Evolutionary conservation across 2,329 filamentous ascomycete genomes (phyloP), one percentile per base, ranked within the genome.

Genomic region (Zasmidium citrigriseum): DNA sequence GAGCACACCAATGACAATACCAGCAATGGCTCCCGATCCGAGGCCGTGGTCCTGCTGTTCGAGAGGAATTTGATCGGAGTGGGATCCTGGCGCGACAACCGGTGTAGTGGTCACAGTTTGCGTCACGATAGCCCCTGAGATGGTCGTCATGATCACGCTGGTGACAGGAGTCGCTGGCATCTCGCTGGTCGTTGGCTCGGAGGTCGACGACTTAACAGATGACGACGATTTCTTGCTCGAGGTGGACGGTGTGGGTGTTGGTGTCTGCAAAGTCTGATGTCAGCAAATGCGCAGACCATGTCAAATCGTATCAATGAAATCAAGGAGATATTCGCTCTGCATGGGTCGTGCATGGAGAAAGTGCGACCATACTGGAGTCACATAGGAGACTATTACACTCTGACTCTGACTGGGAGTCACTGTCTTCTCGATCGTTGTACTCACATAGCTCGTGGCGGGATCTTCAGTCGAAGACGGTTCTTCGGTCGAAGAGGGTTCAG

Each of bases 1-100:
- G 5, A 79, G 49, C 14, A 74, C 73, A 20, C 77, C 79, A 34
- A 80, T 70, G 18, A 79, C 79, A 50, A 76, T 74, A 25, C 78
- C 79, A 16, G 75, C 79, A 45, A 81, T 79, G 2, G 61, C 58
- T 23, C 62, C 62, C n/a, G 73, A 75, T 9, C 77, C 78, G 1
- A 73, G 59, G 22, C 61, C 59, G 20, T 68, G 59, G 58, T 55
- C 44, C 34, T 67, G 41, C 49, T 67, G 54, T 38, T 65, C 55
- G 18, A 54, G 24, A 54, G 58, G 60, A 45, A 65, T 58, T 10
- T 62, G 48, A 9, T 67, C 59, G 9, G 68, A 24, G 47, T 60
- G 46, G 20, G 57, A 53, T 45, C 50, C 63, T 2, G 62, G 51
- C 14, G 56, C 63, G 21, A 64, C 58, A 1, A 71, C 68, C 12